A percentile compares a stretch with the other conserved stretches of the same genome.
Conservation (phyloP, 139 green algal species). For the Picochlorum costavermella region DNA sequence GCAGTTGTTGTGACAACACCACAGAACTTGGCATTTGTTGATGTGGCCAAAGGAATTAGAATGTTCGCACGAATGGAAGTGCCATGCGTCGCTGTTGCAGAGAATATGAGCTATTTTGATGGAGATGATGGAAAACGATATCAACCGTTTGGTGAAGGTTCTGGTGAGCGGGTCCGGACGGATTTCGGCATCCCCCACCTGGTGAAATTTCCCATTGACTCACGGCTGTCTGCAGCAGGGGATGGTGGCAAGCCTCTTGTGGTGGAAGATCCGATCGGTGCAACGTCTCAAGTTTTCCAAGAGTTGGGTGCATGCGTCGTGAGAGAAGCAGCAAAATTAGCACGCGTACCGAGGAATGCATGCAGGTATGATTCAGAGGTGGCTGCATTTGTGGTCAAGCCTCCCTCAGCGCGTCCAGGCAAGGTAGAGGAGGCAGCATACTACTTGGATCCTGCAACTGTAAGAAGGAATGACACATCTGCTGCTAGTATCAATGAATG, state of each 20-base stretch:
- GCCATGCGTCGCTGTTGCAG: conserved; percentile 92
- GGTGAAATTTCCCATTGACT: conserved; percentile 84
- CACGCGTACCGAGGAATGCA: conserved; percentile 12
- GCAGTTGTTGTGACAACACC: conserved; percentile 98
- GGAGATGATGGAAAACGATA: conserved; percentile 70
- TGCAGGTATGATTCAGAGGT: conserved; percentile 51
- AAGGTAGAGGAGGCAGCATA: conserved; percentile 45
- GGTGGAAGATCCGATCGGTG: conserved; percentile 61
- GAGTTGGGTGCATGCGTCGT: conserved; percentile 88
- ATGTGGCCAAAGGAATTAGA: conserved; percentile 96
- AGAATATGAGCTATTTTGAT: conserved; percentile 99
- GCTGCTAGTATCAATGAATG: conserved; percentile 77
- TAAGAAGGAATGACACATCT: conserved; percentile 83
- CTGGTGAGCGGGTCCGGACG: conserved; percentile 57
- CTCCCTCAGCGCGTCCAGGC: conserved; percentile 26
- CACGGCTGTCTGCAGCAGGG: conserved; percentile 77
- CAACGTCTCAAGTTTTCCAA: conserved; percentile 58
- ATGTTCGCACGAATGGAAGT: conserved; percentile 96
- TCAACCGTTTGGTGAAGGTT: conserved; percentile 81
- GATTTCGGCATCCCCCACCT: conserved; percentile 94
- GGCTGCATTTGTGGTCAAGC: conserved; percentile 38
- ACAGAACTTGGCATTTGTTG: conserved; percentile 96
- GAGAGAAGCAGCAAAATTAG: conserved; percentile 64
- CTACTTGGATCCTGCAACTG: conserved; percentile 55
- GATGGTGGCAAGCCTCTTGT: conserved; percentile 85